phyloP scores from a whole-genome alignment of 108 stramenopile genomes.

The Fragilariopsis cylindrus region DNA sequence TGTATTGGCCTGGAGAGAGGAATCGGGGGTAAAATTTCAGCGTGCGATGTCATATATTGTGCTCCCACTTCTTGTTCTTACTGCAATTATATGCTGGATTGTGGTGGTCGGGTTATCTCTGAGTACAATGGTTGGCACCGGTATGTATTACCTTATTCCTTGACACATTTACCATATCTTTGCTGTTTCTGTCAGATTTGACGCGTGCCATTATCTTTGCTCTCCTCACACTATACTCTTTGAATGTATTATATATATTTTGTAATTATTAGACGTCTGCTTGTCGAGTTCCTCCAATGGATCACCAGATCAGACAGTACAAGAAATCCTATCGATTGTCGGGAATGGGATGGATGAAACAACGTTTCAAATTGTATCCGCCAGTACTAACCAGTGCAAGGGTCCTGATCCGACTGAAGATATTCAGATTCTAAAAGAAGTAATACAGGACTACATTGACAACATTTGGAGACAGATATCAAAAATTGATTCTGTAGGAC shows the following conservation, averaged over 20 bases:
- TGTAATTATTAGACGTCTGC: constrained; percentile 16
- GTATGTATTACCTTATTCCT: constrained; percentile 15
- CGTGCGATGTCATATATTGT: constrained; percentile 38
- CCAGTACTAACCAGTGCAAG: constrained; percentile 33
- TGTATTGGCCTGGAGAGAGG: constrained; percentile 36
- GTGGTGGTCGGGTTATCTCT: constrained; percentile 26
- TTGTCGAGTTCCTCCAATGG: constrained; percentile 10
- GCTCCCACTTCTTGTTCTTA: constrained; percentile 41
- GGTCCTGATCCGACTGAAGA: constrained; percentile 32
- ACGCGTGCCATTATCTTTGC: no score
- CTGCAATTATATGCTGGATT: constrained; percentile 26
- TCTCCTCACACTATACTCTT: background rate
- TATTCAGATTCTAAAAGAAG: constrained; percentile 12
- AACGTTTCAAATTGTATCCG: constrained; percentile 6
- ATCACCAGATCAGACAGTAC: constrained; percentile 36
- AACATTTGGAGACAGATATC: constrained; percentile 47
- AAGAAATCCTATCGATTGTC: constrained; percentile 13
- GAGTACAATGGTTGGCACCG: constrained; percentile 37
- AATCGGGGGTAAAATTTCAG: constrained; percentile 31
- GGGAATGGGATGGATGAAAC: constrained; percentile 9
- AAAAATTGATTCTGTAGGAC: constrained; percentile 43
- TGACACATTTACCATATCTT: background rate
- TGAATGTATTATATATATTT: background rate
- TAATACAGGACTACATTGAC: constrained; percentile 28
- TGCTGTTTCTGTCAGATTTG: no score